phyloP scores from a whole-genome alignment of 495 filamentous ascomycete genomes.

The Daldinia bambusicola region DNA sequence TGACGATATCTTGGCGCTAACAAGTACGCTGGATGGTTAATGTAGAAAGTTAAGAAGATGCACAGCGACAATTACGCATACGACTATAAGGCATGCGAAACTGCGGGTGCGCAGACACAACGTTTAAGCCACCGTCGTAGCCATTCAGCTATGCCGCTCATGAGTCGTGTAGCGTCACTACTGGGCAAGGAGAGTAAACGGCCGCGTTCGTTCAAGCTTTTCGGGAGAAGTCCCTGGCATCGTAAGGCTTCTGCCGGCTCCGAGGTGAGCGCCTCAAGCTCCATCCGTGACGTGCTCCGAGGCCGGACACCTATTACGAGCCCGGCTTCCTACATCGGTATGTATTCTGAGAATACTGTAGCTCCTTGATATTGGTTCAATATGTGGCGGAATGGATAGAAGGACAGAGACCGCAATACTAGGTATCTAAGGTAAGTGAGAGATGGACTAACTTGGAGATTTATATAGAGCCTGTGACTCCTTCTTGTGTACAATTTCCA shows the following conservation, averaged over 20 bases:
- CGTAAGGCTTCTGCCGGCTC: slow-evolving; percentile 52
- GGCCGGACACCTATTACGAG: slow-evolving; percentile 50
- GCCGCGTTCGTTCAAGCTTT: slow-evolving; percentile 42
- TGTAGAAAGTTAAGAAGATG: slow-evolving; percentile 27
- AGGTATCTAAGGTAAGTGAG: neutral
- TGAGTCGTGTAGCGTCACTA: slow-evolving; percentile 29
- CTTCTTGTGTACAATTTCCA: slow-evolving; percentile 35
- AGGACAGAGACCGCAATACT: neutral
- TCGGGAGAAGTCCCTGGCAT: slow-evolving; percentile 56
- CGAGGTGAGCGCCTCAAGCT: slow-evolving; percentile 51
- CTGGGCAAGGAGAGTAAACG: slow-evolving; percentile 35
- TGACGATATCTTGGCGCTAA: neutral
- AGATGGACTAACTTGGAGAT: neutral
- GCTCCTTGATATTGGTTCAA: neutral
- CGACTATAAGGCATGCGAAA: slow-evolving; percentile 14
- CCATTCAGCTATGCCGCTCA: slow-evolving; percentile 16
- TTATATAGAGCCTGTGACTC: slow-evolving; percentile 8
- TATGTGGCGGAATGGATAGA: neutral
- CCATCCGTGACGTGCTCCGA: slow-evolving; percentile 49
- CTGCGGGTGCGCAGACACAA: slow-evolving; percentile 9
- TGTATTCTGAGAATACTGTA: neutral
- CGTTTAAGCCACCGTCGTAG: slow-evolving; percentile 4
- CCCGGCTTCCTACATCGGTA: slow-evolving; percentile 45
- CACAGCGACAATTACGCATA: slow-evolving; percentile 17
- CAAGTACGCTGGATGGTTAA: neutral